Evolutionary conservation across 176 grass and related monocot genomes (phyloP).

Genomic region (Dactylis glomerata): DNA sequence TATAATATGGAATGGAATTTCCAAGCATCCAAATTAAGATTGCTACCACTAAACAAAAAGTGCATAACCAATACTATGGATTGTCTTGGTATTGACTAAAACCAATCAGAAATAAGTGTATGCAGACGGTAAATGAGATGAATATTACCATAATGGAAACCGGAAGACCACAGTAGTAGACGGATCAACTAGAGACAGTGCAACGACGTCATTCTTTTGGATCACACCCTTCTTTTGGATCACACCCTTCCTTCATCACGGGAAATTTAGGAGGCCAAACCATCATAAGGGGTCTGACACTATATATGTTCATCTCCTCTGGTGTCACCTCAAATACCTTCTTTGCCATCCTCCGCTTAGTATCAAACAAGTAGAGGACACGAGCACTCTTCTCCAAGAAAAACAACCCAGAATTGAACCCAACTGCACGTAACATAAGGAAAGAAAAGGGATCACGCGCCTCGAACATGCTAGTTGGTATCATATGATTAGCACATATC

Average conservation of each 20-base stretch:
- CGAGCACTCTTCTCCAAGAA: neutral
- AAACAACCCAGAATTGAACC: neutral
- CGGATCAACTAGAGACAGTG: neutral
- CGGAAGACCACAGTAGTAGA: neutral
- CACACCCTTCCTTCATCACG: too few species aligned
- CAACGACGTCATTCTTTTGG: neutral
- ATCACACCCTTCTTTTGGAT: neutral
- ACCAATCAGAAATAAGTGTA: neutral
- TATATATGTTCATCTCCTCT: neutral
- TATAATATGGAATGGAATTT: neutral
- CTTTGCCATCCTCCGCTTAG: neutral
- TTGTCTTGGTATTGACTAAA: neutral
- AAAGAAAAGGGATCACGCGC: rapidly evolving
- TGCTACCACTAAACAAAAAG: neutral
- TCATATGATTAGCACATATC: neutral
- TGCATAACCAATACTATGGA: neutral
- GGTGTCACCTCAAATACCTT: neutral
- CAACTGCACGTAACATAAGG: neutral
- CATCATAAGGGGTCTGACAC: neutral
- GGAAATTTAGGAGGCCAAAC: conserved; percentile 1
- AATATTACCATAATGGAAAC: neutral
- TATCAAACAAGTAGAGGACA: neutral
- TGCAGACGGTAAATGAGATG: neutral
- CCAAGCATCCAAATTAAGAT: neutral
- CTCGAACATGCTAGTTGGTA: neutral